These are phyloP conservation scores for Rozella allomycis DNA, from an alignment of 371 early-diverging fungal genomes.

Conservation along the genomic window DNA sequence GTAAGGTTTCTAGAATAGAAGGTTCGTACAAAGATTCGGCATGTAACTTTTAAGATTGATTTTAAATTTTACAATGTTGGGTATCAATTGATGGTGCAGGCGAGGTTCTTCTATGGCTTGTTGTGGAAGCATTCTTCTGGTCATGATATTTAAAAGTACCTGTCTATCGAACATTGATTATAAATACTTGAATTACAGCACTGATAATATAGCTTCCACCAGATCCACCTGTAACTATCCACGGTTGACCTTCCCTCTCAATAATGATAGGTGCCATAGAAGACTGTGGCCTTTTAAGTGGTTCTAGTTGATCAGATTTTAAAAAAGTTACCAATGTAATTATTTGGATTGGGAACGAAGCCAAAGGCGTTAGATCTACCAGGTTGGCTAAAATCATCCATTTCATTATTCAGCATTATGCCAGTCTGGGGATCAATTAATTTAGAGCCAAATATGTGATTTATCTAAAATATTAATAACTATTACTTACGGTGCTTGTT, in stretches of 20 bases:
- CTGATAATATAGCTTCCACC: constrained; percentile 91
- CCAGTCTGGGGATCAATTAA: constrained; percentile 82
- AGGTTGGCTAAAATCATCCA: constrained; percentile 95
- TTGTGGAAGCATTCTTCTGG: constrained; percentile 37
- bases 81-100: constrained; percentile 80
- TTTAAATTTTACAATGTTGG: constrained; percentile 34
- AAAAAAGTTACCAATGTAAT: constrained; percentile 36
- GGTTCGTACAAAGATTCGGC: too few relatives aligned
- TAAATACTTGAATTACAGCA: constrained; percentile 50
- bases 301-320: constrained; percentile 15
- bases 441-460: constrained; percentile 81
- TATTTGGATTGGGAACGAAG: constrained; percentile 53
- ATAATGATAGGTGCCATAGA: constrained; percentile 72
- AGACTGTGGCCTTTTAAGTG: constrained; percentile 79
- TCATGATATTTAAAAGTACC: constrained; percentile 47
- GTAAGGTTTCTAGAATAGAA: too few relatives aligned
- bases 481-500: constrained; percentile 52
- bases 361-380: constrained; percentile 61
- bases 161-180: too few relatives aligned
- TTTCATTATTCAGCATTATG: constrained; percentile 90
- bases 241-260: constrained; percentile 39
- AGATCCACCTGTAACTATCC: constrained; percentile 65
- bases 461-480: constrained; percentile 35
- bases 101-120: constrained; percentile 58
- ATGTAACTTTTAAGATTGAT: constrained; percentile 1